Evolutionary conservation across 768 basidiomycete genomes (phyloP), one percentile per base, ranked within the genome.

Genomic region (Lenzites betulinus): DNA sequence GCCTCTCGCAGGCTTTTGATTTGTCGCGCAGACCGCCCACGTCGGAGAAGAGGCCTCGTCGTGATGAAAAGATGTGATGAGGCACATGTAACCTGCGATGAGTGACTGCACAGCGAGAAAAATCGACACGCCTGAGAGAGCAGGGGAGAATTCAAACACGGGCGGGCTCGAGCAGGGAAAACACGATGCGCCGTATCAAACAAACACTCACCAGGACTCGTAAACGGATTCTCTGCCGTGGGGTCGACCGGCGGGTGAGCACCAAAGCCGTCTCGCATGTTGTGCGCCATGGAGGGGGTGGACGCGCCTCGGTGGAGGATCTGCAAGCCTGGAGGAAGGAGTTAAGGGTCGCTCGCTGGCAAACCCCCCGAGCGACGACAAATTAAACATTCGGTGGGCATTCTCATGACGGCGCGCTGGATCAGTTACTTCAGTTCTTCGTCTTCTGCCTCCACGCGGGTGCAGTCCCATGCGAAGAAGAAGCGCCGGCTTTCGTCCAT

Each of bases 121-220:
- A 33, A 11, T 33, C 30, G 6, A 4, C 30, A 33, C 11, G 43
- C n/a, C n/a, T n/a, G n/a, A n/a, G n/a, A n/a, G n/a, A n/a, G n/a
- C n/a, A n/a, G n/a, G n/a, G n/a, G n/a, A n/a, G n/a, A n/a, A n/a
- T n/a, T n/a, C n/a, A n/a, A n/a, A n/a, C n/a, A n/a, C n/a, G n/a
- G n/a, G n/a, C n/a, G n/a, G n/a, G n/a, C n/a, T n/a, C n/a, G 30
- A 36, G 1, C 36, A 39, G 30, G 47, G 30, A 39, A 39, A 9
- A n/a, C 35, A 5, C 26, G 48, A 54, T 28, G 42, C 46, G 38
- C 42, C 38, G 30, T 33, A 26, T 9, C n/a, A 12, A n/a, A 35
- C 4, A 1, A 2, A 4, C 1, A 58, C 61, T 62, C 61, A 62
- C 61, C 54, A 25, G 61, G 51, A 33, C 56, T 57, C n/a, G 55